Conservation (phyloP, 2,329 filamentous ascomycete genomes). For the Penicillium sp. region DNA sequence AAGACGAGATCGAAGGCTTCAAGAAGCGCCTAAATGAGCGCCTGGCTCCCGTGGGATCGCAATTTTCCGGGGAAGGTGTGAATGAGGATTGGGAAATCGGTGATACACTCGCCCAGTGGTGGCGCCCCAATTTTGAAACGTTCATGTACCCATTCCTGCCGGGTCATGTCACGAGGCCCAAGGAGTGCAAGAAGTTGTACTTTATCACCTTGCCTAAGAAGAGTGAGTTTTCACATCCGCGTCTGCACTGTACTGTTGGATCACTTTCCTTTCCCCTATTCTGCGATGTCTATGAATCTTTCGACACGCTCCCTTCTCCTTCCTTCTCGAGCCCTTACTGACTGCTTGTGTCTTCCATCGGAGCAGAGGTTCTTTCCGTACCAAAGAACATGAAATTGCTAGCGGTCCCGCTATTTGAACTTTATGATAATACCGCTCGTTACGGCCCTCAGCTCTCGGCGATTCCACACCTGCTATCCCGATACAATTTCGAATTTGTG, state of each 20-base stretch:
- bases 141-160: constrained; percentile 99
- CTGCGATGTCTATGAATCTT: not conserved
- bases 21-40: constrained; percentile 87
- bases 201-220: constrained; percentile 90
- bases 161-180: constrained; percentile 89
- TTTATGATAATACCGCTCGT: constrained; percentile 92
- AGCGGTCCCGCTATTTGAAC: constrained; percentile 90
- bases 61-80: constrained; percentile 74
- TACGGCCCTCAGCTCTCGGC: constrained; percentile 95
- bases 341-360: not conserved
- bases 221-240: constrained; percentile 53
- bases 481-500: constrained; percentile 97
- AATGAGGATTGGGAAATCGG: constrained; percentile 92
- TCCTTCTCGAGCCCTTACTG: not conserved
- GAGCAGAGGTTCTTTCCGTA: constrained; percentile 80
- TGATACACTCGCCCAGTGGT: constrained; percentile 96
- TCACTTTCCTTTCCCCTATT: no score
- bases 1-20: constrained; percentile 92
- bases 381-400: constrained; percentile 99
- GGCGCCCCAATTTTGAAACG: constrained; percentile 97
- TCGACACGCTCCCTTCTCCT: not conserved
- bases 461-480: constrained; percentile 87
- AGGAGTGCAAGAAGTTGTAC: constrained; percentile 99
- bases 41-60: constrained; percentile 81
- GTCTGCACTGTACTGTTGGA: constrained; percentile 4